Percentiles rank a stretch among this genome's conserved stretches.
Evolutionary conservation across 176 grass and related monocot genomes (phyloP).

Genomic region (Eragrostis nindensis): DNA sequence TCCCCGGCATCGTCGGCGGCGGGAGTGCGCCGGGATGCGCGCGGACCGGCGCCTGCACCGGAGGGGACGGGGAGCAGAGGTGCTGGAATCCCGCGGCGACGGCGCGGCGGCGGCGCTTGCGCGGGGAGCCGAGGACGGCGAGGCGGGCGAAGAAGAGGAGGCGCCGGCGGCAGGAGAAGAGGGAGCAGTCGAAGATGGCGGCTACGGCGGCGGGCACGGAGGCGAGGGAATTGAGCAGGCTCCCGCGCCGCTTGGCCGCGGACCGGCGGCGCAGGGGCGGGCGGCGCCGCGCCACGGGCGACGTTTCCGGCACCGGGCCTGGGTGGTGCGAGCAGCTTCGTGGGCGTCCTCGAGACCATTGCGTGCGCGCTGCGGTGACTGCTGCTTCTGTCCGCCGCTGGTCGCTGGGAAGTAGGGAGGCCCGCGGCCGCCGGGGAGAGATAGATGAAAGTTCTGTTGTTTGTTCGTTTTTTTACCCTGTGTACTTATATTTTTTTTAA

Average conservation of each 20-base stretch:
- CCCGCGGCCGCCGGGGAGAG: neutral
- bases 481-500: too few species aligned
- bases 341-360: constrained; percentile 88
- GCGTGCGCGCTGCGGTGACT: neutral
- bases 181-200: constrained; percentile 53
- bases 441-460: too few species aligned
- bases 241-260: constrained; percentile 7
- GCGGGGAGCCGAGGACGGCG: constrained; percentile 39
- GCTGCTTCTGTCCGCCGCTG: neutral
- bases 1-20: constrained; percentile 45
- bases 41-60: neutral
- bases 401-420: neutral
- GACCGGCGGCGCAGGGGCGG: too few species aligned
- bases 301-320: constrained; percentile 11
- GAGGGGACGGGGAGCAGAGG: neutral
- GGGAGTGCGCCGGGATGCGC: constrained; percentile 15
- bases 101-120: constrained; percentile 36
- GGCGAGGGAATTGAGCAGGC: constrained; percentile 44
- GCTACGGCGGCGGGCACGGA: constrained; percentile 19
- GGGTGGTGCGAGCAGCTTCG: constrained; percentile 34
- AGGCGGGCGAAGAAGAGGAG: constrained; percentile 67
- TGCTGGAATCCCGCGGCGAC: neutral
- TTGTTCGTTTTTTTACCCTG: too few species aligned
- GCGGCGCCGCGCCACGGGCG: too few species aligned
- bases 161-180: constrained; percentile 69